phyloP scores from a whole-genome alignment of 2,329 filamentous ascomycete genomes.

The Alternaria panax region DNA sequence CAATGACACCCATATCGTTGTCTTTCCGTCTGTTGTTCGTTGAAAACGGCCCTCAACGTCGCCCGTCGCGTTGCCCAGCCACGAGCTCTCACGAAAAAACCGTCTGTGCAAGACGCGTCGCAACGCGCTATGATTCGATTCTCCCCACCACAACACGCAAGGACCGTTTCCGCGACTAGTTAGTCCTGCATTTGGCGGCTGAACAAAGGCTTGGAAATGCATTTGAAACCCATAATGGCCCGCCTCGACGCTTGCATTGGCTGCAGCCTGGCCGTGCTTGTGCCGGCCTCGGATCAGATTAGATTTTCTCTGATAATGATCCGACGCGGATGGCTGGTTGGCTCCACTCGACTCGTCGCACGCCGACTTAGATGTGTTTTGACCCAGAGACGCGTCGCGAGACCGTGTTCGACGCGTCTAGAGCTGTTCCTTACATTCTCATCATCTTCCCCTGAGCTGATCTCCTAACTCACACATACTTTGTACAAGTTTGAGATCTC shows the following conservation, averaged over 20 bases:
- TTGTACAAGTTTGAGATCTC: neutral
- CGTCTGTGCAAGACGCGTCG: slow-evolving; percentile 41
- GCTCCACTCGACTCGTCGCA: slow-evolving; percentile 19
- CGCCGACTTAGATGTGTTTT: neutral
- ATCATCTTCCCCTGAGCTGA: neutral
- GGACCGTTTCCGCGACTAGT: slow-evolving; percentile 31
- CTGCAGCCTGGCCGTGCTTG: slow-evolving; percentile 22
- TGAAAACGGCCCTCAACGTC: slow-evolving; percentile 13
- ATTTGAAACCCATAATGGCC: slow-evolving; percentile 19
- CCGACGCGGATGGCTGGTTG: slow-evolving; percentile 11
- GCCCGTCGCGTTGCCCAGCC: slow-evolving; percentile 35
- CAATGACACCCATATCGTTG: slow-evolving; percentile 28
- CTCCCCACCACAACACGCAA: slow-evolving; percentile 43
- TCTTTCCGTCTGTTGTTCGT: neutral
- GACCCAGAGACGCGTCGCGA: slow-evolving; percentile 1
- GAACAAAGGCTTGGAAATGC: slow-evolving; percentile 43
- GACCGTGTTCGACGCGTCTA: slow-evolving; percentile 13
- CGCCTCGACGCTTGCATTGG: slow-evolving; percentile 20
- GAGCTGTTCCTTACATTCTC: neutral
- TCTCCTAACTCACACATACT: neutral
- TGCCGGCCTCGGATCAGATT: slow-evolving; percentile 35
- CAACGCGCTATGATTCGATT: slow-evolving; percentile 43
- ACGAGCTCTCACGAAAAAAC: slow-evolving; percentile 30
- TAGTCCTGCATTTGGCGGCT: slow-evolving; percentile 36
- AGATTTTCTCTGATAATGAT: slow-evolving; percentile 30